Evolutionary conservation across 148 eudicot genomes (phyloP), one percentile per base, ranked within the genome.

Genomic region (Cornus florida): DNA sequence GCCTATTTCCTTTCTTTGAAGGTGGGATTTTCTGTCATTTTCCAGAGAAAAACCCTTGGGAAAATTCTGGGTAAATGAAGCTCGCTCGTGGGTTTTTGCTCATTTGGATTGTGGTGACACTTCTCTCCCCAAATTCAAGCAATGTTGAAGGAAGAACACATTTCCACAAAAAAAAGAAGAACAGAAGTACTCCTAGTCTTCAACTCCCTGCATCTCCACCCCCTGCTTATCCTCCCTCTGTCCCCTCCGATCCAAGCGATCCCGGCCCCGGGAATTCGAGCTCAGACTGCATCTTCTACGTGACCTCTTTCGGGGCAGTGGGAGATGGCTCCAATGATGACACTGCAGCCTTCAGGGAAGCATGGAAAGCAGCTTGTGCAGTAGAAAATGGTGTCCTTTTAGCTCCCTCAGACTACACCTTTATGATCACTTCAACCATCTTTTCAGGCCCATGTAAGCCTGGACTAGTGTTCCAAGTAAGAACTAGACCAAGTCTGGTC

Each of bases 291-390:
- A 83, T 88, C 57, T 96, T 93, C 74, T 88, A 93, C 69, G 99
- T 96, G 7, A 89, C 83, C 5, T 50, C 78, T 4, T 96, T 73
- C 16, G 98, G 99, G 48, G 99, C 99, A 2, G 89, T 86, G 0
- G 99, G 99, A 5, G 97, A 96, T 77, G 98, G 98, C 1, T 66
- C 73, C 3, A 84, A 75, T 0, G 97, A 96, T 24, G 99, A 96
- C 84, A 93, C 95, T 3, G 85, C 87, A 6, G 93, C 99, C 2
- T 93, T 96, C 67, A 67, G 76, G 78, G 78, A 67, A 3, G 97
- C 99, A 19, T 96, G 99, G 99, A 93, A 93, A 83, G 97, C 86
- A 14, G 98, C 99, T 3, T 96, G 99, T 67, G 90, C 89, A 7
- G 94, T 86, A 16, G 92, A 93, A 46, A 84, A 89, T 14, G 90